Evolutionary conservation across 139 green algal species (phyloP).

Genomic region (Limnomonas spitsbergensis): DNA sequence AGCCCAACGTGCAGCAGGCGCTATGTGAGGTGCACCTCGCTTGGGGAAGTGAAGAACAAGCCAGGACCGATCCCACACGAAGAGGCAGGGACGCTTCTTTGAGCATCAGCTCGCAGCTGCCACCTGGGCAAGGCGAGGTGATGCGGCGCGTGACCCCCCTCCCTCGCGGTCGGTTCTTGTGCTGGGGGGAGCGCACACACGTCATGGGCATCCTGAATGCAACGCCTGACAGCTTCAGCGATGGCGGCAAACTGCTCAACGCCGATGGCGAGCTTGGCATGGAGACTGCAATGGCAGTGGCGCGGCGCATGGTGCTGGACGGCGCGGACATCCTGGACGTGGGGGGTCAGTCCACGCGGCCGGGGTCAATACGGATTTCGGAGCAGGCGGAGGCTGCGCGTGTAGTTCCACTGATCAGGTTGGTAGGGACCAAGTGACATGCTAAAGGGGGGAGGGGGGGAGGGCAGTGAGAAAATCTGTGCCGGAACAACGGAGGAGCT

Average conservation of each 20-base stretch:
- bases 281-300: conserved; percentile 51
- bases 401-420: conserved; percentile 83
- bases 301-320: conserved; percentile 62
- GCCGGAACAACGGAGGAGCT: too few relatives aligned
- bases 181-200: conserved; percentile 6
- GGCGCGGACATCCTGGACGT: conserved; percentile 90
- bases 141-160: conserved; percentile 11
- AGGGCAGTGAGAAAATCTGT: too few relatives aligned
- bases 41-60: background rate
- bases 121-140: conserved; percentile 8
- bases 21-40: background rate
- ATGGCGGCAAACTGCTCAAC: conserved; percentile 58
- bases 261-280: conserved; percentile 7
- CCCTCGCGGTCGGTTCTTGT: background rate
- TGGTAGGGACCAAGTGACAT: conserved; percentile 1
- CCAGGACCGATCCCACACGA: background rate
- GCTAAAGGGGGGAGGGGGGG: background rate
- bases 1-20: background rate
- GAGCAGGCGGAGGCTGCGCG: conserved; percentile 70
- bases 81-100: background rate
- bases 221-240: conserved; percentile 96
- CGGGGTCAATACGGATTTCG: conserved; percentile 57
- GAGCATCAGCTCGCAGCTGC: background rate
- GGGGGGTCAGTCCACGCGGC: conserved; percentile 92
- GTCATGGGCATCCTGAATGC: conserved; percentile 79